These are phyloP conservation scores for Lactarius hatsudake DNA, from an alignment of 768 basidiomycete genomes.

Conservation along the genomic window DNA sequence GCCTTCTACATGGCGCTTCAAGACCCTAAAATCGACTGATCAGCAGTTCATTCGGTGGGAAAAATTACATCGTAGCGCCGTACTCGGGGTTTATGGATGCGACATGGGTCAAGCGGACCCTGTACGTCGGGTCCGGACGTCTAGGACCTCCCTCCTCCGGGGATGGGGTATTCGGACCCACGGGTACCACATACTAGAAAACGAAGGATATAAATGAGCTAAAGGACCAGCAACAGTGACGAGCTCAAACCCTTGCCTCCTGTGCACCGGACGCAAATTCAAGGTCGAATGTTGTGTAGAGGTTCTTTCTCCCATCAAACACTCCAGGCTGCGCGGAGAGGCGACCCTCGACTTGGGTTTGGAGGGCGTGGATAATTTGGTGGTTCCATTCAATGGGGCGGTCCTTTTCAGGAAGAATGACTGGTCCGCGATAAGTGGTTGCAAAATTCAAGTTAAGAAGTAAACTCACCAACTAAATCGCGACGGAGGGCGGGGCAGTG, in stretches of 20 bases:
- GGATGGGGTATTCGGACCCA: constrained; percentile 28
- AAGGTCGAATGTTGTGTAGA: constrained; percentile 60
- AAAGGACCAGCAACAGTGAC: not conserved
- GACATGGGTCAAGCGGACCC: constrained; percentile 62
- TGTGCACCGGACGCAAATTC: constrained; percentile 49
- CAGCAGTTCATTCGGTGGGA: constrained; percentile 29
- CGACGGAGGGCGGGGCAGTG: not conserved
- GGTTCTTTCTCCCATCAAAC: constrained; percentile 78
- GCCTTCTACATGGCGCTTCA: constrained; percentile 60
- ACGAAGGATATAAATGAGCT: constrained; percentile 3
- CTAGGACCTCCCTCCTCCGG: constrained; percentile 27
- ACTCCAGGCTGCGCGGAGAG: constrained; percentile 72
- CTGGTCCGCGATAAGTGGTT: constrained; percentile 39
- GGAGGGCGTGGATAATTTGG: constrained; percentile 63
- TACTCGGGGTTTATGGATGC: constrained; percentile 82
- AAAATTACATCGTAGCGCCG: constrained; percentile 32
- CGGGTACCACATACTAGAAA: constrained; percentile 59
- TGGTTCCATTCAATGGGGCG: constrained; percentile 65
- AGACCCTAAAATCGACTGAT: constrained; percentile 42
- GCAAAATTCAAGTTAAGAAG: not conserved
- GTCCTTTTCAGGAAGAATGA: constrained; percentile 58
- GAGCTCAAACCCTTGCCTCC: constrained; percentile 43
- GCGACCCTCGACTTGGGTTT: constrained; percentile 51
- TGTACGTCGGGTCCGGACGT: constrained; percentile 54
- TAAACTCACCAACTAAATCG: constrained; percentile 43